Evolutionary conservation across 1,284 basidiomycete genomes (phyloP), one percentile per base, ranked within the genome.

Genomic region (Phellopilus nigrolimitatus): DNA sequence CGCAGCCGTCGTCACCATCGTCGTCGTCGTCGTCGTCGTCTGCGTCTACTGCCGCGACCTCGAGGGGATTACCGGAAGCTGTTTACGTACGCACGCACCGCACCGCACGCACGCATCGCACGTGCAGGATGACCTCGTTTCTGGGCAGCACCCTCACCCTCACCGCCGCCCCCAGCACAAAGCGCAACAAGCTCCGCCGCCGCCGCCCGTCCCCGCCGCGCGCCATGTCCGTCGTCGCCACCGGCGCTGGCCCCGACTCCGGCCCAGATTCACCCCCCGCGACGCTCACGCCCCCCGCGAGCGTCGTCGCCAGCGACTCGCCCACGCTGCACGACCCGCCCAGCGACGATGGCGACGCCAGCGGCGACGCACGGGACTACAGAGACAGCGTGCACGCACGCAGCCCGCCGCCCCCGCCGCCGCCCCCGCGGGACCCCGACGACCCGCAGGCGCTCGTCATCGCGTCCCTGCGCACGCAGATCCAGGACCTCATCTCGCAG

Each of bases 401-500:
- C n/a, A n/a, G n/a, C n/a, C n/a, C n/a, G n/a, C n/a, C n/a, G n/a
- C n/a, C n/a, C n/a, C n/a, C n/a, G n/a, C n/a, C n/a, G n/a, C n/a
- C n/a, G n/a, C n/a, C n/a, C n/a, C n/a, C n/a, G n/a, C n/a, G n/a
- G n/a, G n/a, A n/a, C 4, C 8, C 24, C 2, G 62, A 59, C 15
- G 84, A 88, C 61, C 84, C 87, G 2, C 83, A 89, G 59, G 77
- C 78, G 4, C 75, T 83, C 69, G 77, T 95, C 59, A 91, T 95
- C 60, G 68, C 75, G 10, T 86, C 89, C 0, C 74, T 97, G 17
- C 83, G 90, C 25, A 68, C 75, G 2, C 93, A 97, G 65, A 79
- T 97, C 13, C 78, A 84, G 50, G 90, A 97, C 63, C 75, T 97
- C 44, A 85, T 88, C 61, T 84, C 88, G 22, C 95, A 98, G 68